Evolutionary conservation across 2,329 filamentous ascomycete genomes (phyloP).

Genomic region (Emydomyces testavorans): DNA sequence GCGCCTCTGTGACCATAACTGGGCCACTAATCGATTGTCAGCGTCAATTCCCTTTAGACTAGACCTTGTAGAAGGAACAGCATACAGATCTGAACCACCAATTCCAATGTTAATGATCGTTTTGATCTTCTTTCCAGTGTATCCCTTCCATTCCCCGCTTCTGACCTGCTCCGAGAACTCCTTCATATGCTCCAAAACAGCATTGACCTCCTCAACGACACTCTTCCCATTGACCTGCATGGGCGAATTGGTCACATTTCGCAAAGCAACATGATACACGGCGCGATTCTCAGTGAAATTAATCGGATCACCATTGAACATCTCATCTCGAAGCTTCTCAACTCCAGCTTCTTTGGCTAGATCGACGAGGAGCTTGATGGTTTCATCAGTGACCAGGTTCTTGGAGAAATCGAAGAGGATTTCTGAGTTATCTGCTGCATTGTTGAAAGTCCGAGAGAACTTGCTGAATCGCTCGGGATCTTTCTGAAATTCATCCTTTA

Average conservation of each 20-base stretch:
- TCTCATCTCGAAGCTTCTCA: constrained; percentile 87
- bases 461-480: constrained; percentile 82
- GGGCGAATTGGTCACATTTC: constrained; percentile 73
- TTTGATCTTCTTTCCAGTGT: constrained; percentile 91
- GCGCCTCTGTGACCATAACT: constrained; percentile 96
- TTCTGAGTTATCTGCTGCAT: constrained; percentile 64
- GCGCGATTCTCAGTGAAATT: constrained; percentile 97
- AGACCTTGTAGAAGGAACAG: constrained; percentile 18
- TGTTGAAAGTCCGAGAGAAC: constrained; percentile 75
- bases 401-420: constrained; percentile 98
- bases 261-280: constrained; percentile 87
- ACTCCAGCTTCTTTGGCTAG: constrained; percentile 83
- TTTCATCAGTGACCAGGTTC: constrained; percentile 95
- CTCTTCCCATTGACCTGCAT: constrained; percentile 81
- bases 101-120: constrained; percentile 97
- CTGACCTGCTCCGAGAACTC: constrained; percentile 92
- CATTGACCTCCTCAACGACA: constrained; percentile 86
- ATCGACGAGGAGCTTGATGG: constrained; percentile 71
- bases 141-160: constrained; percentile 93
- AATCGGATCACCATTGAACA: constrained; percentile 97
- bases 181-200: constrained; percentile 93
- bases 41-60: neutral
- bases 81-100: constrained; percentile 93
- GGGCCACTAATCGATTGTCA: constrained; percentile 53
- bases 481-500: constrained; percentile 84